These are phyloP conservation scores for Aureobasidium musti DNA, from an alignment of 2,329 filamentous ascomycete genomes.

Conservation along the genomic window DNA sequence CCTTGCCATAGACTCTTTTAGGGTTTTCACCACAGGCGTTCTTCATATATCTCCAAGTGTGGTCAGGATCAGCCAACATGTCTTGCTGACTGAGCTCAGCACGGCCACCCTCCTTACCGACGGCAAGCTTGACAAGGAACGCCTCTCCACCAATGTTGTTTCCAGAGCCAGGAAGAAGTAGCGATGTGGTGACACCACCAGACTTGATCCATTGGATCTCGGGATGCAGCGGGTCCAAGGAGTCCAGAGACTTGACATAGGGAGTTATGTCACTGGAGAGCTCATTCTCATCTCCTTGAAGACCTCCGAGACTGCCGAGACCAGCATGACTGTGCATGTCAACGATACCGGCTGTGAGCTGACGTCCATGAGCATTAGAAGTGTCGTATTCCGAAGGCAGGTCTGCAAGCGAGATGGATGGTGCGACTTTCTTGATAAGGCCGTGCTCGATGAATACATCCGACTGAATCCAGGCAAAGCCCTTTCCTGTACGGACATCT, in stretches of 20 bases:
- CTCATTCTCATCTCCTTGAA: slow-evolving; percentile 65
- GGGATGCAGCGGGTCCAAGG: slow-evolving; percentile 62
- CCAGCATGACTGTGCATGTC: slow-evolving; percentile 72
- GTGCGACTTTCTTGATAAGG: slow-evolving; percentile 59
- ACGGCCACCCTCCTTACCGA: slow-evolving; percentile 61
- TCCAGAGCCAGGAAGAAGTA: slow-evolving; percentile 67
- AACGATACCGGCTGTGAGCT: slow-evolving; percentile 66
- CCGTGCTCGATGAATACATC: slow-evolving; percentile 64
- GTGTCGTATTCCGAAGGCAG: slow-evolving; percentile 54
- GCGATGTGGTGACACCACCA: slow-evolving; percentile 69
- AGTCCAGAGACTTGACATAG: slow-evolving; percentile 67
- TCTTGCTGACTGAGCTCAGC: slow-evolving; percentile 64
- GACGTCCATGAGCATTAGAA: slow-evolving; percentile 62
- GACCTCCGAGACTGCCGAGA: slow-evolving; percentile 58
- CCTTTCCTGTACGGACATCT: slow-evolving; percentile 60
- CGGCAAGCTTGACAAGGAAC: slow-evolving; percentile 67
- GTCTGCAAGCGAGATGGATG: slow-evolving; percentile 47
- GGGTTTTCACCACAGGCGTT: slow-evolving; percentile 75
- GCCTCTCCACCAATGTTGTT: slow-evolving; percentile 75
- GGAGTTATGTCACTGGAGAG: slow-evolving; percentile 65
- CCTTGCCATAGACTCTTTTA: slow-evolving; percentile 61
- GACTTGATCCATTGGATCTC: slow-evolving; percentile 71
- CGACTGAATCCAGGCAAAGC: slow-evolving; percentile 61
- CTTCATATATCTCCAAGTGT: slow-evolving; percentile 70
- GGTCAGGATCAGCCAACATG: slow-evolving; percentile 66